Evolutionary conservation across 73 alveolate species (phyloP), one percentile per base, ranked within the genome.

Genomic region (Paramecium biaurelia): DNA sequence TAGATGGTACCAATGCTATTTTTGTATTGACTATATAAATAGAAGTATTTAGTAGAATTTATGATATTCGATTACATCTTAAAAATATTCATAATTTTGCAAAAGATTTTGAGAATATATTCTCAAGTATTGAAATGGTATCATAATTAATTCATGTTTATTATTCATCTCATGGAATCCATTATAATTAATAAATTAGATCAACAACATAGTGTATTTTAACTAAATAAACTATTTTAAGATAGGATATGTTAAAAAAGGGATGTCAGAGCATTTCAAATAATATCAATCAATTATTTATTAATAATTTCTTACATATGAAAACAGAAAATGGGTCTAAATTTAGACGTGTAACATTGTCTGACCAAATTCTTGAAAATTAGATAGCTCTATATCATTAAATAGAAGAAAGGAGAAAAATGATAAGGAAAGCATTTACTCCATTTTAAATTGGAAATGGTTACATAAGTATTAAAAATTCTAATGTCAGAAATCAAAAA

Each of bases 1-100:
- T 74, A 32, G 87, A 74, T 32, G 87, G 87, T 6, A 74, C 63
- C 15, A 74, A 74, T 74, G 87, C 87, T 34, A 74, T 74, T 9
- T 74, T 74, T 74, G 59, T 74, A 8, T 35, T 74, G 12, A 35
- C 56, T 12, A 74, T 74, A 7, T 35, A 35, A 12, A 10, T 74
- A 35, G 58, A 35, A 32, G 47, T 35, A 7, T 9, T 30, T 2
- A 24, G 30, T 74, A 10, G 35, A 74, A 1, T 21, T 0, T 74
- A 30, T 38, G 56, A 74, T 32, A 21, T 74, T 30, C 12, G 87
- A 74, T 35, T 74, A 20, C 59, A 74, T 35, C 15, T 74, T 32
- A 74, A 74, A 18, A 74, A 74, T 74, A 32, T 74, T 3, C 47
- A 32, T 32, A 21, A 74, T n/a, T n/a, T 74, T 14, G 87, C 59